These are phyloP conservation scores for Phlebiopsis flavidoalba DNA, from an alignment of 768 basidiomycete species.

Conservation along the genomic window DNA sequence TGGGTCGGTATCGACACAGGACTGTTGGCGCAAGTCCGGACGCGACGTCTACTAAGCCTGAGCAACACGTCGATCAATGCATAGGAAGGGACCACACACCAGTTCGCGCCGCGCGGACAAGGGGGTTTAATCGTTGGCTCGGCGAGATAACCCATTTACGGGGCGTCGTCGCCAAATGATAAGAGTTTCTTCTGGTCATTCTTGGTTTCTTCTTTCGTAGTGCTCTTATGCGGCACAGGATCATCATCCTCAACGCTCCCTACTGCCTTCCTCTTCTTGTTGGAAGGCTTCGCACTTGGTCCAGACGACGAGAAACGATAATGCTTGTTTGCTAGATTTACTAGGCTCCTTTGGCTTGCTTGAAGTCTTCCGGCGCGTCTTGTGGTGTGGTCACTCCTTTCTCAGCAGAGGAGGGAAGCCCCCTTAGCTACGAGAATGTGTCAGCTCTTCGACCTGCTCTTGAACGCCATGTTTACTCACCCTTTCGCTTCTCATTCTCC, in stretches of 20 bases:
- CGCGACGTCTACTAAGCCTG: not conserved
- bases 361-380: not conserved
- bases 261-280: slow-evolving; percentile 32
- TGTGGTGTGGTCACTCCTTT: slow-evolving; percentile 10
- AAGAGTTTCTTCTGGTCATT: slow-evolving; percentile 38
- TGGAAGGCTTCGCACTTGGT: slow-evolving; percentile 17
- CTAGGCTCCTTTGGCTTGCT: not conserved
- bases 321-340: slow-evolving; percentile 13
- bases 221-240: slow-evolving; percentile 17
- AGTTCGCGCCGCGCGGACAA: no score
- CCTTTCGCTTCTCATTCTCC: slow-evolving; percentile 70
- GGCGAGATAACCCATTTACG: slow-evolving; percentile 23
- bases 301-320: slow-evolving; percentile 37
- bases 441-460: not conserved
- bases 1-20: not conserved
- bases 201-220: slow-evolving; percentile 48
- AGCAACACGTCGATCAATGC: not conserved
- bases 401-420: slow-evolving; percentile 49
- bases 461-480: slow-evolving; percentile 30
- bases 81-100: not conserved
- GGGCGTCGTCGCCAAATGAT: slow-evolving; percentile 58
- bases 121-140: not conserved
- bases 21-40: not conserved
- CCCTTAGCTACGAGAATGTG: slow-evolving; percentile 44
- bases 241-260: slow-evolving; percentile 28